These are phyloP conservation scores for Trichophyton simii DNA, from an alignment of 2,329 filamentous ascomycete species.

Conservation along the genomic window DNA sequence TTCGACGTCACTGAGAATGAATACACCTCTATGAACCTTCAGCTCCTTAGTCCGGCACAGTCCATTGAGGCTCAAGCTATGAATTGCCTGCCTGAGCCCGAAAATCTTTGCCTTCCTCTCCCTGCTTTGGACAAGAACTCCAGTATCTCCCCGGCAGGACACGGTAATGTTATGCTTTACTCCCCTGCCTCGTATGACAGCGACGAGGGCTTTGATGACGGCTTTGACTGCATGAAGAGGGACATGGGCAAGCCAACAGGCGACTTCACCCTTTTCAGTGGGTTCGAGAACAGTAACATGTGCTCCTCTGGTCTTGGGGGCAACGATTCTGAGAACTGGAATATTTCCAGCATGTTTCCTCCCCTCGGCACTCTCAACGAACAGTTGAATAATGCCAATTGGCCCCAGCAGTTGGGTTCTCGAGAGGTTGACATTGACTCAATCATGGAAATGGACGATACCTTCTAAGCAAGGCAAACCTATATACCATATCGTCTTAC, in stretches of 20 bases:
- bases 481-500: background rate
- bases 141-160: constrained; percentile 19
- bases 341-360: background rate
- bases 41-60: constrained; percentile 14
- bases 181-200: constrained; percentile 17
- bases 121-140: constrained; percentile 12
- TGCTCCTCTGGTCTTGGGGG: background rate
- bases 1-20: constrained; percentile 16
- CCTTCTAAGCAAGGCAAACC: background rate
- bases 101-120: constrained; percentile 10
- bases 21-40: constrained; percentile 18
- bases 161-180: constrained; percentile 22
- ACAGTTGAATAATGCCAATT: background rate
- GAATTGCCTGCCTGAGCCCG: background rate
- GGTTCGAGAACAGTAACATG: background rate
- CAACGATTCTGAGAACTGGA: background rate
- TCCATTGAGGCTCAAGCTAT: background rate
- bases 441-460: background rate
- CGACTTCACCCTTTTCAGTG: constrained; percentile 19
- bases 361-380: background rate
- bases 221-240: constrained; percentile 10
- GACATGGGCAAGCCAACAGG: constrained; percentile 12
- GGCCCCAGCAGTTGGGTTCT: background rate
- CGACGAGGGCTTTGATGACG: constrained; percentile 17
- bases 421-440: background rate